These are phyloP conservation scores for Stylosanthes scabra DNA, from an alignment of 331 rosid species.

Conservation along the genomic window DNA sequence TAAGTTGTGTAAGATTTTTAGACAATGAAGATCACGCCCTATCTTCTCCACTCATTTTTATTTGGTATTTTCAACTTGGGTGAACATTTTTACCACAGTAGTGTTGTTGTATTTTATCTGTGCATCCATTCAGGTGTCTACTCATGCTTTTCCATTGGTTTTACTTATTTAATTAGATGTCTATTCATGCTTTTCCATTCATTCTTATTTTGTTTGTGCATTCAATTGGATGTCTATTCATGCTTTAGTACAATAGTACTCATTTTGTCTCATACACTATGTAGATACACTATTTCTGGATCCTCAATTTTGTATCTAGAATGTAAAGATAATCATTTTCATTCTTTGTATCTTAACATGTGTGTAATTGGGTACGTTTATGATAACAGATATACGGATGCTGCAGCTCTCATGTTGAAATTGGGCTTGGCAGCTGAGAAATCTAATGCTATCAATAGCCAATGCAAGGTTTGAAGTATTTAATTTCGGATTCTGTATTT, in stretches of 20 bases:
- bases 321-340: conserved; percentile 18
- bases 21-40: conserved; percentile 7
- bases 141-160: conserved; percentile 1
- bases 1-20: conserved; percentile 51
- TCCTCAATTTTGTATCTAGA: conserved; percentile 5
- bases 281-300: background rate
- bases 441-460: conserved; percentile 88
- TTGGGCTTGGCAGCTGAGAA: conserved; percentile 96
- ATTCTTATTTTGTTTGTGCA: background rate
- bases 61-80: background rate
- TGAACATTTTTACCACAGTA: background rate
- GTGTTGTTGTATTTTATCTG: background rate
- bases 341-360: conserved; percentile 20
- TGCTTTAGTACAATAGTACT: background rate
- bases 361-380: conserved; percentile 22
- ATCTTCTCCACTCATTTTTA: conserved; percentile 19
- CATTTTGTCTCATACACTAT: too few relatives aligned
- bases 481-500: background rate
- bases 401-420: conserved; percentile 72
- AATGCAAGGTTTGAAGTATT: conserved; percentile 72
- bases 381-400: conserved; percentile 76
- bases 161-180: background rate
- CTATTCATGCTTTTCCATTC: background rate
- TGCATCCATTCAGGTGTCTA: background rate
- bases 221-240: background rate